Base-by-base conservation (phyloP, 2,329 filamentous ascomycete species). In the Teratosphaeria destructans region DNA sequence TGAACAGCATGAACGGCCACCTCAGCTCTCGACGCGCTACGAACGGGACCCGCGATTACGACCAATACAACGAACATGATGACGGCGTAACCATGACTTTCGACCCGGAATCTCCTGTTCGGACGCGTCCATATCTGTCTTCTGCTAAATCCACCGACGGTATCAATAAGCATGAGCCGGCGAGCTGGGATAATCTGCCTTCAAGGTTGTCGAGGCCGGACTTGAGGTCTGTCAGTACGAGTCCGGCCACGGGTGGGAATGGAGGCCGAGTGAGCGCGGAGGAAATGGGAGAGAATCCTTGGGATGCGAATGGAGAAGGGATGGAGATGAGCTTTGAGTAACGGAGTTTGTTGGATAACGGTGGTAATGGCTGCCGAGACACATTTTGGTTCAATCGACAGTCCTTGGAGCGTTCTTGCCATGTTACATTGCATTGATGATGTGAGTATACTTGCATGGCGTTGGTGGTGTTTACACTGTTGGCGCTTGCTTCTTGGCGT, bases 41-140 rank as follows among this genome's bases (percentile, higher is more conserved):
- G 55, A 39, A 27, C 57, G 35, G 60, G 67, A 54, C 55, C 58
- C 26, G 64, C 23, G 58, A 63, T 14, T 71, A 71, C 53, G 70
- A 74, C 27, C 71, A 73, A 53, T 72, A 74, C 61, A 69, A 74
- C 11, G 59, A 63, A 32, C 29, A 32, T 26, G 65, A 67, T 8
- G 55, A 86, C 3, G 86, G 74, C 12, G 71, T 78, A 55, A 71
- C 71, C 55, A 76, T 78, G 74, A 76, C 73, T 0, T 79, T 79
- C 62, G 43, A 49, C 43, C 6, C 16, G 8, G 77, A 78, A 53
- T 34, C 68, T 8, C 57, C 62, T 39, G 59, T 65, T 19, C 3
- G 32, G 29, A 35, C 59, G 26, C 27, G 34, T 56, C 27, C 19
- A 14, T 8, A 37, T 5, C 55, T 26, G 55, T 10, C 26, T 57